phyloP scores from a whole-genome alignment of 2,329 filamentous ascomycete genomes.

The Hypoxylon sp. region DNA sequence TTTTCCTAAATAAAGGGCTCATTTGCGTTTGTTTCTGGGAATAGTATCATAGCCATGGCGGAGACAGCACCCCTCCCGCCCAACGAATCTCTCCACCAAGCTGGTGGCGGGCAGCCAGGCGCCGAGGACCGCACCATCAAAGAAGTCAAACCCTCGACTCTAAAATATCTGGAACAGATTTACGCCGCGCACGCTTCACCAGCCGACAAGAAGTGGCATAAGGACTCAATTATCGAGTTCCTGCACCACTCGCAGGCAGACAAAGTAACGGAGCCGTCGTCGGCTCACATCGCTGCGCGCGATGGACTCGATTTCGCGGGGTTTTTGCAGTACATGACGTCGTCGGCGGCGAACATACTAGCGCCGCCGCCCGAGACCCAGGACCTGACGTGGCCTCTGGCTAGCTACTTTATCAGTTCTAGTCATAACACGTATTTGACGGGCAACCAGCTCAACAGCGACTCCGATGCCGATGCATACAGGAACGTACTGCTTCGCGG shows the following conservation, averaged over 20 bases:
- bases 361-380: constrained; percentile 57
- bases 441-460: constrained; percentile 88
- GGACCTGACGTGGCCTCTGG: constrained; percentile 81
- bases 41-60: constrained; percentile 41
- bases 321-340: constrained; percentile 72
- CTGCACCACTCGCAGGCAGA: constrained; percentile 63
- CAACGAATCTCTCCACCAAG: constrained; percentile 58
- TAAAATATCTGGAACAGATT: constrained; percentile 62
- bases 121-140: constrained; percentile 59
- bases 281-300: constrained; percentile 52
- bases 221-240: constrained; percentile 63
- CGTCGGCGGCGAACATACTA: constrained; percentile 61
- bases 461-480: constrained; percentile 90
- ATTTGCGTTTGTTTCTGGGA: constrained; percentile 8
- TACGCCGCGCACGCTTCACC: constrained; percentile 62
- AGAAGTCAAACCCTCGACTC: constrained; percentile 58
- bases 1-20: not conserved
- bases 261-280: constrained; percentile 49
- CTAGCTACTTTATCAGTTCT: constrained; percentile 93
- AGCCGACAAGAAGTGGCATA: constrained; percentile 61
- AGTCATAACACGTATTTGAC: constrained; percentile 96
- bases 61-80: constrained; percentile 46
- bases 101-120: constrained; percentile 63
- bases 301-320: constrained; percentile 62
- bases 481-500: constrained; percentile 85